Evolutionary conservation across 2,329 filamentous ascomycete species (phyloP).

Genomic region (Neophaeococcomyces mojaviensis): DNA sequence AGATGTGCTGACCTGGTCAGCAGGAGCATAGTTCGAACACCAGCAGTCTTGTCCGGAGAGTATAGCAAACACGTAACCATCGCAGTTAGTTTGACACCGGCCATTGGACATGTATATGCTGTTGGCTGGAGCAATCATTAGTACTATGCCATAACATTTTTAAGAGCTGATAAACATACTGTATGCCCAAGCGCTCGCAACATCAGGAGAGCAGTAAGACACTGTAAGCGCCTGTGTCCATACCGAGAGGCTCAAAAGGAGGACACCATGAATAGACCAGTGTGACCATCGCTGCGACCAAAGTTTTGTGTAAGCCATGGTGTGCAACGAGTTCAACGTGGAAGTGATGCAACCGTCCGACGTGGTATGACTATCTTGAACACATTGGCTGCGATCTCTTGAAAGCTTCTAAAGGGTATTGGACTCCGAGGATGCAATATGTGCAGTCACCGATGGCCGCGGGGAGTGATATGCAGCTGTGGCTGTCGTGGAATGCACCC

Average conservation of each 20-base stretch:
- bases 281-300: slow-evolving; percentile 5
- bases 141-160: background rate
- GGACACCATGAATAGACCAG: background rate
- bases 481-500: background rate
- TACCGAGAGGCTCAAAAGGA: background rate
- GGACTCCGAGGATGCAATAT: background rate
- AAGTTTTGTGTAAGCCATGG: slow-evolving; percentile 7
- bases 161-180: slow-evolving; percentile 1
- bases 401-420: background rate
- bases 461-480: background rate
- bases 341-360: slow-evolving; percentile 4
- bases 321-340: slow-evolving; percentile 2
- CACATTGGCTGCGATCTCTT: slow-evolving; percentile 3
- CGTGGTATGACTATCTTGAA: slow-evolving; percentile 6
- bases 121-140: background rate
- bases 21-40: slow-evolving; percentile 42
- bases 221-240: slow-evolving; percentile 2
- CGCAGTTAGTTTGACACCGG: slow-evolving; percentile 33
- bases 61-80: slow-evolving; percentile 38
- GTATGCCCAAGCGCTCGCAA: background rate
- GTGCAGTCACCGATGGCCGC: background rate
- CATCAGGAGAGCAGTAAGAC: slow-evolving; percentile 4
- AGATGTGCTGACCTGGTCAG: slow-evolving; percentile 27
- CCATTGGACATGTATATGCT: slow-evolving; percentile 32
- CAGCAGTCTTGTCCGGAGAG: slow-evolving; percentile 41